phyloP scores from a whole-genome alignment of 768 basidiomycete species.

The Leccinum obscurum region DNA sequence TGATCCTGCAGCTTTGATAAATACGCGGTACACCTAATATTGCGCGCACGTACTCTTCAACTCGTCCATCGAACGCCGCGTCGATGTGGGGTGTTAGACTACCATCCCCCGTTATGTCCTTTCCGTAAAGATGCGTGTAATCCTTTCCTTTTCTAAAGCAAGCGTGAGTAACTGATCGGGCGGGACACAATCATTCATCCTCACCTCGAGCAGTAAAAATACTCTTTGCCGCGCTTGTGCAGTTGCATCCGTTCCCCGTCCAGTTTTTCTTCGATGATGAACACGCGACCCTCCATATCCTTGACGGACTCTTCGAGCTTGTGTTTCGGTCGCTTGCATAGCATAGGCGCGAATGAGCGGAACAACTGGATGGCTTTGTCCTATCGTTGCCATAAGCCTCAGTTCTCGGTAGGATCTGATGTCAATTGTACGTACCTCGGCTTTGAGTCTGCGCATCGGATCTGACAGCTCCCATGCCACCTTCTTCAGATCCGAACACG shows the following conservation, averaged over 20 bases:
- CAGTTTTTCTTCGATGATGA: conserved; percentile 95
- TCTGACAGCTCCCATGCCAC: conserved; percentile 90
- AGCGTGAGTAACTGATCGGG: neutral
- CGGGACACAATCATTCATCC: neutral
- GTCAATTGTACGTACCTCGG: conserved; percentile 45
- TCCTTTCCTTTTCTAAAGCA: conserved; percentile 78
- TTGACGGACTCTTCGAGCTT: conserved; percentile 83
- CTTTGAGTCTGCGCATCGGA: conserved; percentile 61
- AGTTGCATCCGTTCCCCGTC: conserved; percentile 97
- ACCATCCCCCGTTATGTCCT: conserved; percentile 67
- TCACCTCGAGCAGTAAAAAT: conserved; percentile 90
- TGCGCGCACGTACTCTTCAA: conserved; percentile 68
- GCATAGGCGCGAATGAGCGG: conserved; percentile 89
- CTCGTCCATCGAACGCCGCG: conserved; percentile 66
- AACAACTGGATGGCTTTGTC: conserved; percentile 85
- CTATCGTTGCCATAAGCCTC: conserved; percentile 39
- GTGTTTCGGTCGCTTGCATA: conserved; percentile 85
- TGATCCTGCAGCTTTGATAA: conserved; percentile 56
- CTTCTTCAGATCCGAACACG: conserved; percentile 93
- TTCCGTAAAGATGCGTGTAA: conserved; percentile 90
- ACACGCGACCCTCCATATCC: conserved; percentile 75
- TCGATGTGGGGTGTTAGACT: conserved; percentile 89
- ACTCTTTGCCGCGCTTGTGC: conserved; percentile 89
- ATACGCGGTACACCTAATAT: neutral
- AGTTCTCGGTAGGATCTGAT: too few species aligned